Percentiles rank a stretch among this genome's conserved stretches.
Evolutionary conservation across 2,329 filamentous ascomycete species (phyloP).

Genomic region (Fusarium longipes): DNA sequence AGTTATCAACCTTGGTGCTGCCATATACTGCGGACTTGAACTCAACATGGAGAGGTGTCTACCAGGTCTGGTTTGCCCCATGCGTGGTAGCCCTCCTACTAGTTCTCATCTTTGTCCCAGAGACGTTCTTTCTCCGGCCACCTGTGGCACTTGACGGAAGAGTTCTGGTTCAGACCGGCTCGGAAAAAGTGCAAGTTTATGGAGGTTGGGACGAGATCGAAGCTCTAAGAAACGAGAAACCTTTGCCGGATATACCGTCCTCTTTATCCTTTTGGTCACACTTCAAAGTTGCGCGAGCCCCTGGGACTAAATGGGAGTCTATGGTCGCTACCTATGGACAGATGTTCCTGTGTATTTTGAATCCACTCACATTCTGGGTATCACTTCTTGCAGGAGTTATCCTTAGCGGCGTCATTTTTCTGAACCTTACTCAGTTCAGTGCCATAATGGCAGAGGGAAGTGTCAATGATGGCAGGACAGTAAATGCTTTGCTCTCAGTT

Average conservation of each 20-base stretch:
- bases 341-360: constrained; percentile 35
- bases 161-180: constrained; percentile 8
- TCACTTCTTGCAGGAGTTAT: constrained; percentile 27
- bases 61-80: constrained; percentile 13
- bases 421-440: constrained; percentile 20
- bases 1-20: constrained; percentile 7
- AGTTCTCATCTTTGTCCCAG: constrained; percentile 19
- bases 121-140: constrained; percentile 33
- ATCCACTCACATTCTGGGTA: constrained; percentile 39
- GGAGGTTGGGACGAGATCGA: constrained; percentile 20
- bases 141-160: constrained; percentile 31
- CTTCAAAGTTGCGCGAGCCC: constrained; percentile 15
- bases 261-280: background rate
- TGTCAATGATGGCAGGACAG: rapidly evolving
- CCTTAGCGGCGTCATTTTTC: constrained; percentile 26
- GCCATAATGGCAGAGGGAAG: background rate
- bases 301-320: constrained; percentile 14
- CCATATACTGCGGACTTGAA: background rate
- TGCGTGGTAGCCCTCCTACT: constrained; percentile 1
- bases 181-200: constrained; percentile 27
- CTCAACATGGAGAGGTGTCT: constrained; percentile 16
- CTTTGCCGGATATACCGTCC: constrained; percentile 13
- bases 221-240: background rate
- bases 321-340: constrained; percentile 29
- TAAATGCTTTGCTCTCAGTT: constrained; percentile 4